Evolutionary conservation across 2,329 filamentous ascomycete species (phyloP), one percentile per base, ranked within the genome.

Genomic region (Penicillium paneum): DNA sequence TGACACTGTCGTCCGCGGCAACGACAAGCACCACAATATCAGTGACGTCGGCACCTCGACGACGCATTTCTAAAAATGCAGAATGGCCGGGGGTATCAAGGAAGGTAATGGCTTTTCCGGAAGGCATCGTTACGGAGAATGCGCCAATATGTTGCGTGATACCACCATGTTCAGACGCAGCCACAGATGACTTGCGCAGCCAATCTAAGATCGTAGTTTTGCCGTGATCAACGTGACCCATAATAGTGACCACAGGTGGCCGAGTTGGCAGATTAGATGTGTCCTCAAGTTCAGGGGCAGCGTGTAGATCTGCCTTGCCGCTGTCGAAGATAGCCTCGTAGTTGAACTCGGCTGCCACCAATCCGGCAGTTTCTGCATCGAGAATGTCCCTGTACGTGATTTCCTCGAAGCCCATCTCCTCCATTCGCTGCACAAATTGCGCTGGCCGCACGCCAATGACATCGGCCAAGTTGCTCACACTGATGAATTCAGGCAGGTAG

Each of bases 101-200:
- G 78, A 99, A 99, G 0, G 95, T 99, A 63, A 99, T 96, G 35
- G 85, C 84, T 73, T 93, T 95, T 40, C 92, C 92, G 5, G 85
- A 86, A 5, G 90, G 87, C 80, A 99, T 86, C 17, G 84, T 84
- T 1, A 99, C 94, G 7, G 91, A 91, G 76, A 99, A 99, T 15
- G 94, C 94, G 73, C 94, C 95, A 62, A 99, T 99, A 68, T 99
- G 94, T 72, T 99, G 94, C 0, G 94, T 99, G 69, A 99, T 99
- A 34, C 94, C 94, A 59, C 94, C 94, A 69, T 97, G 92, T 71
- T 99, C 94, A 50, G 88, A 85, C 6, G 91, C 91, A 39, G 88
- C 95, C 40, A 99, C 85, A 7, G 91, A 97, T 1, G 92, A 94
- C 65, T 96, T 95, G 35, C 94, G 89, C 41, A 99, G 79, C 76